A percentile compares a stretch with the other conserved stretches of the same genome.
These are phyloP conservation scores for Amanita thiersii DNA, from an alignment of 768 basidiomycete genomes.

Conservation along the genomic window DNA sequence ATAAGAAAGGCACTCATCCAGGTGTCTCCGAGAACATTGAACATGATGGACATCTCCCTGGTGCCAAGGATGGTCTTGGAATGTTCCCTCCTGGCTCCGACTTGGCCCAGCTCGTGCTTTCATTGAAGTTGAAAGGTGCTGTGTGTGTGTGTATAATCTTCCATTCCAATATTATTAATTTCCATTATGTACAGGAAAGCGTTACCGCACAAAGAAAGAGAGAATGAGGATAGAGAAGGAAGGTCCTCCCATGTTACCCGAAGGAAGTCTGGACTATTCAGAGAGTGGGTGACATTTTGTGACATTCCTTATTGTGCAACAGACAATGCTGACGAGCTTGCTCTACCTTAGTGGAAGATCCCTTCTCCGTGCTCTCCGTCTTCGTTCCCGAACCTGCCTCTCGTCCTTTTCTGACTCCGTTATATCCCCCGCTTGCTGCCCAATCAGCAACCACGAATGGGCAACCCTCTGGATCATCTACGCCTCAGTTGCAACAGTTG, in stretches of 20 bases:
- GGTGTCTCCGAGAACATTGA: constrained; percentile 45
- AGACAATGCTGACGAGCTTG: constrained; percentile 7
- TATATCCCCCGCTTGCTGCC: constrained; percentile 37
- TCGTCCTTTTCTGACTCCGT: constrained; percentile 49
- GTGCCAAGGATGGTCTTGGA: constrained; percentile 68
- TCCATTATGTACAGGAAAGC: constrained; percentile 41
- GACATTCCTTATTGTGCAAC: not conserved
- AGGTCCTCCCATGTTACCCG: constrained; percentile 60
- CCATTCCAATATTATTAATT: not conserved
- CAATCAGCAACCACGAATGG: constrained; percentile 18
- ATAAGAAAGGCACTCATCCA: constrained; percentile 32
- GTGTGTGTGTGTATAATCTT: not conserved
- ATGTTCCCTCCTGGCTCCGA: constrained; percentile 64
- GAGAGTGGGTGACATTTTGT: constrained; percentile 42
- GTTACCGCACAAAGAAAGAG: constrained; percentile 77
- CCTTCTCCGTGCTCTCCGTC: constrained; percentile 58
- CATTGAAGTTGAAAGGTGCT: constrained; percentile 67
- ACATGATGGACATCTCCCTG: constrained; percentile 64
- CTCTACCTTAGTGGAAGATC: constrained; percentile 57
- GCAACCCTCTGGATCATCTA: constrained; percentile 14
- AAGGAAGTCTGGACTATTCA: constrained; percentile 73
- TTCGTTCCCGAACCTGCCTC: constrained; percentile 51
- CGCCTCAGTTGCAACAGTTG: constrained; percentile 15
- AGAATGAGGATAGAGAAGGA: constrained; percentile 68
- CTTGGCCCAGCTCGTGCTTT: constrained; percentile 66